These are phyloP conservation scores for Septoria linicola DNA, from an alignment of 2,329 filamentous ascomycete genomes.

Conservation along the genomic window DNA sequence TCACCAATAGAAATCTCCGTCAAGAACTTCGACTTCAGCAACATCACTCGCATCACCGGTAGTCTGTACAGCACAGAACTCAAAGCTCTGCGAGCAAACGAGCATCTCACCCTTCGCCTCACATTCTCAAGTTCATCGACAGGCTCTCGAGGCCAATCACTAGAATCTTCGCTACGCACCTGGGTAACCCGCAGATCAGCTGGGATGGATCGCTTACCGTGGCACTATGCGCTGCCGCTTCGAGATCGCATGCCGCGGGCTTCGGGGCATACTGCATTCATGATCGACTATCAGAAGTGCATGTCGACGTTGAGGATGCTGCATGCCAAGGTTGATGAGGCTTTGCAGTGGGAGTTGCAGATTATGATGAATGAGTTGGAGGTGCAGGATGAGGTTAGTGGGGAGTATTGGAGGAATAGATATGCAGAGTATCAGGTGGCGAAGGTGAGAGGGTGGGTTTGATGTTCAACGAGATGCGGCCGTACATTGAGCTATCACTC, in stretches of 20 bases:
- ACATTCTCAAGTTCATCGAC: constrained; percentile 15
- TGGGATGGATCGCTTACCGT: constrained; percentile 29
- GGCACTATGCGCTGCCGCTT: constrained; percentile 26
- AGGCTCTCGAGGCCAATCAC: constrained; percentile 13
- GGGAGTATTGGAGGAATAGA: neutral
- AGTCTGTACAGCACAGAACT: constrained; percentile 33
- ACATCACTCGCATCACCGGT: constrained; percentile 24
- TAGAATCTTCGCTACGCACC: constrained; percentile 18
- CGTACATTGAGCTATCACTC: no score
- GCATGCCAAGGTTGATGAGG: constrained; percentile 20
- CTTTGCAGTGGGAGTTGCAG: constrained; percentile 26
- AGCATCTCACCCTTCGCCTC: constrained; percentile 22
- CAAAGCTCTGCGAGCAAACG: constrained; percentile 32
- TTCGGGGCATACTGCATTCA: neutral
- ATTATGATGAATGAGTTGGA: constrained; percentile 24
- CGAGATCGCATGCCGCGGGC: neutral
- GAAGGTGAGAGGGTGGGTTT: neutral
- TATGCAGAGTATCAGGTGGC: neutral
- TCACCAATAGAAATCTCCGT: constrained; percentile 24
- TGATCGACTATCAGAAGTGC: neutral
- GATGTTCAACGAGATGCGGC: no score
- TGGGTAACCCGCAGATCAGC: constrained; percentile 28
- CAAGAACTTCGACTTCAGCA: constrained; percentile 32
- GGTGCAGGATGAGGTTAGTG: neutral
- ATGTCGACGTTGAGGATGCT: constrained; percentile 1